Conservation (phyloP, 75 land plant species). For the Picea sitchensis region DNA sequence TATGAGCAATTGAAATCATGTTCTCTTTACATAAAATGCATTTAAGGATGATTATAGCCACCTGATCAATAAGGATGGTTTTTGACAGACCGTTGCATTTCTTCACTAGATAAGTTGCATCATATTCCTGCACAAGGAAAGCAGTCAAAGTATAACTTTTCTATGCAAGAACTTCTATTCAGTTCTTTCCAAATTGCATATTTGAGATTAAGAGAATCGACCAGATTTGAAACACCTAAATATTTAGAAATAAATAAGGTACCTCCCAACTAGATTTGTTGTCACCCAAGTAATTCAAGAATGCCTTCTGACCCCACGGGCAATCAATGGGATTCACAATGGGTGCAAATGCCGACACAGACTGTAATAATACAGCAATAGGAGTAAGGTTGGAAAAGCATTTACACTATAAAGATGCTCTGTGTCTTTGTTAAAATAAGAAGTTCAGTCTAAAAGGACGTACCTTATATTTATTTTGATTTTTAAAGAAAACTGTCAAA, state of each 20-base stretch:
- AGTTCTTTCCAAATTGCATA: background rate
- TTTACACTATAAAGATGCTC: background rate
- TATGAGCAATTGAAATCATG: background rate
- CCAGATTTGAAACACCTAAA: background rate
- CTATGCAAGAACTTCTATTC: background rate
- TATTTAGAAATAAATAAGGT: background rate
- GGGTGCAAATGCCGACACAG: constrained; percentile 96
- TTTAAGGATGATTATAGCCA: constrained; percentile 11
- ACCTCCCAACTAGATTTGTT: constrained; percentile 94
- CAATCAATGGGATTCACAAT: constrained; percentile 84
- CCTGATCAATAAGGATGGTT: constrained; percentile 95
- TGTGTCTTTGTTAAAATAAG: background rate
- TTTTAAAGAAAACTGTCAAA: constrained; percentile 81
- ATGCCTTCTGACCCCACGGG: constrained; percentile 97
- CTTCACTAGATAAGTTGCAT: constrained; percentile 74
- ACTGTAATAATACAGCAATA: constrained; percentile 41
- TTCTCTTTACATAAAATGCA: background rate
- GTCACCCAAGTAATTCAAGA: constrained; percentile 77
- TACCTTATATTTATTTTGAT: constrained; percentile 87
- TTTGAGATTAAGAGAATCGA: background rate
- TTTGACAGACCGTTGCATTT: constrained; percentile 52
- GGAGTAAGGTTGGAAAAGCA: background rate
- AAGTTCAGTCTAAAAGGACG: background rate
- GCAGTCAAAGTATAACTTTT: background rate
- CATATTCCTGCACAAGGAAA: constrained; percentile 70